Percentiles rank a stretch among this genome's conserved stretches.
These are phyloP conservation scores for Metschnikowia continentalis DNA, from an alignment of 805 yeast genomes.

Conservation along the genomic window DNA sequence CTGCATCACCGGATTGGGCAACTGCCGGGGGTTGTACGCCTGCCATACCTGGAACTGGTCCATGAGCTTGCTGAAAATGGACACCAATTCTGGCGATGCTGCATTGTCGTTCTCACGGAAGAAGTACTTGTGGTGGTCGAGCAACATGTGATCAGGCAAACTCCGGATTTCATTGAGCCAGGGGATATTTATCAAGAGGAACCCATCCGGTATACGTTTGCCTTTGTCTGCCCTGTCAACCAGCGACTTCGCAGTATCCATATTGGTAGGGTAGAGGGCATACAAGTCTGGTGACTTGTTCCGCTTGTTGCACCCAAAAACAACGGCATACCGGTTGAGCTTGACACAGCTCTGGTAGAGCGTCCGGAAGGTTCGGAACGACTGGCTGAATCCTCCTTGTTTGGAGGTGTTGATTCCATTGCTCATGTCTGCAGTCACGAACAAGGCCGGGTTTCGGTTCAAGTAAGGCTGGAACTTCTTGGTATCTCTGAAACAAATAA, in stretches of 20 bases:
- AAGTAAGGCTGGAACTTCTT: constrained; percentile 46
- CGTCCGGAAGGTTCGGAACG: constrained; percentile 62
- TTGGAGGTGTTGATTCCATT: constrained; percentile 26
- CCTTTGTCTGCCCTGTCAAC: background rate
- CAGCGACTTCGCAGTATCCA: background rate
- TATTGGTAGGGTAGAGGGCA: constrained; percentile 55
- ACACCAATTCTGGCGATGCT: constrained; percentile 18
- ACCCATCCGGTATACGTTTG: constrained; percentile 57
- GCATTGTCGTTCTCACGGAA: constrained; percentile 8
- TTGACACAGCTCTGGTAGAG: constrained; percentile 57
- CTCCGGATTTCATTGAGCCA: constrained; percentile 70
- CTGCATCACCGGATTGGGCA: constrained; percentile 61
- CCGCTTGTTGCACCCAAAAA: constrained; percentile 63
- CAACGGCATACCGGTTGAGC: constrained; percentile 54
- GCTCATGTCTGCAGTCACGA: constrained; percentile 63
- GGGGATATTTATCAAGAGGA: constrained; percentile 66
- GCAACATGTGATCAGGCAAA: constrained; percentile 44
- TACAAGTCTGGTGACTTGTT: constrained; percentile 54
- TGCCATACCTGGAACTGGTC: constrained; percentile 39
- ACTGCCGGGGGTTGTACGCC: constrained; percentile 53
- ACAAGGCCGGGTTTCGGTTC: constrained; percentile 50
- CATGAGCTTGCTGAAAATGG: constrained; percentile 23
- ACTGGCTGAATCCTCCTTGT: constrained; percentile 50
- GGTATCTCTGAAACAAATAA: constrained; percentile 62
- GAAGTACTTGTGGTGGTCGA: constrained; percentile 5